A percentile compares a stretch with the other conserved stretches of the same genome.
phyloP scores from a whole-genome alignment of 805 yeast species.

The Zygoascus tannicola region DNA sequence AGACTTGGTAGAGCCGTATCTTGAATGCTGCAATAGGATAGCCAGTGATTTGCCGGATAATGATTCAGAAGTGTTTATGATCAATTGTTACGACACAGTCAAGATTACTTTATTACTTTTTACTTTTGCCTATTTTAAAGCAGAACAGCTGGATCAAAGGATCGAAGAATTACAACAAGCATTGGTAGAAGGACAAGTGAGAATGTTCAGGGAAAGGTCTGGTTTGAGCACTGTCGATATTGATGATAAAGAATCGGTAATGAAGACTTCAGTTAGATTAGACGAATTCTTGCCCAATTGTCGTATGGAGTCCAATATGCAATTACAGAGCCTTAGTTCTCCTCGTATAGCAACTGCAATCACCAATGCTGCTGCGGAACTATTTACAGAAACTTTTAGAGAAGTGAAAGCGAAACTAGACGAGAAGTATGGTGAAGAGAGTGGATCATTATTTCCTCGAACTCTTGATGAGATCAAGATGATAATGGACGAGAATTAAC shows the following conservation, averaged over 20 bases:
- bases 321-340: constrained; percentile 25
- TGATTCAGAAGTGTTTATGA: constrained; percentile 23
- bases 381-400: constrained; percentile 27
- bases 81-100: constrained; percentile 31
- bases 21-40: constrained; percentile 23
- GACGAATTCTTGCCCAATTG: constrained; percentile 31
- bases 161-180: constrained; percentile 22
- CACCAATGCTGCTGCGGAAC: constrained; percentile 22
- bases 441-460: constrained; percentile 21
- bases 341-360: constrained; percentile 27
- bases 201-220: constrained; percentile 16
- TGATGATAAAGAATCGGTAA: constrained; percentile 8
- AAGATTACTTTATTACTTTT: constrained; percentile 23
- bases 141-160: constrained; percentile 22
- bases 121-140: constrained; percentile 24
- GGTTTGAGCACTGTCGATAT: constrained; percentile 11
- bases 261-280: constrained; percentile 17
- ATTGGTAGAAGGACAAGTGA: constrained; percentile 22
- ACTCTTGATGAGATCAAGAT: constrained; percentile 23
- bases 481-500: constrained; percentile 19
- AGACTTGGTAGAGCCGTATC: constrained; percentile 26
- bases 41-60: constrained; percentile 24
- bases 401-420: constrained; percentile 22
- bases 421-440: constrained; percentile 19
- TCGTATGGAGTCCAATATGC: constrained; percentile 22